These are phyloP conservation scores for Starmera caribaea DNA, from an alignment of 805 yeast genomes.

Conservation along the genomic window DNA sequence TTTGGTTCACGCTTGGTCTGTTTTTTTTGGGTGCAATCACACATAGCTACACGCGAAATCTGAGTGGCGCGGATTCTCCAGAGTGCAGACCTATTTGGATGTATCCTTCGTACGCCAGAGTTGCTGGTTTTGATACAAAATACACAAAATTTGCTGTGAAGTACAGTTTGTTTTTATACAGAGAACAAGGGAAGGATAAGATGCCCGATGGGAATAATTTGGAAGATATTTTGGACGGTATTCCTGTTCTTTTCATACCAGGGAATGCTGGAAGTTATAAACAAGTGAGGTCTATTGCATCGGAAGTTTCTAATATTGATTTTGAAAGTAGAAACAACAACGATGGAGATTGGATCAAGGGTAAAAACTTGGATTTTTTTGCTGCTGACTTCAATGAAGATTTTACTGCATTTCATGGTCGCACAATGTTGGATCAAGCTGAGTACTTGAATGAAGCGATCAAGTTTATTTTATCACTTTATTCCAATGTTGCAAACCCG, in stretches of 20 bases:
- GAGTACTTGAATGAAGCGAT: constrained; percentile 88
- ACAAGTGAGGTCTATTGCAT: constrained; percentile 88
- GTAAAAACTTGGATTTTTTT: constrained; percentile 66
- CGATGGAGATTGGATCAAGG: constrained; percentile 17
- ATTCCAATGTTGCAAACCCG: constrained; percentile 26
- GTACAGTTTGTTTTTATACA: constrained; percentile 74
- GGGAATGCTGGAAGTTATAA: constrained; percentile 95
- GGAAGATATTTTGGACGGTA: constrained; percentile 41
- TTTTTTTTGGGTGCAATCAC: not conserved
- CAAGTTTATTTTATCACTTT: constrained; percentile 60
- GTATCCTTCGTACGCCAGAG: constrained; percentile 77
- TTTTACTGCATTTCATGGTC: constrained; percentile 91
- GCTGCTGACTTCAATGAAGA: constrained; percentile 94
- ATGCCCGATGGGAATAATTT: constrained; percentile 35
- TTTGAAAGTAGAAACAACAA: constrained; percentile 22
- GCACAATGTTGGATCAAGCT: constrained; percentile 88
- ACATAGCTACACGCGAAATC: not conserved
- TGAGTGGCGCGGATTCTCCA: constrained; percentile 37
- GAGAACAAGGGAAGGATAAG: constrained; percentile 69
- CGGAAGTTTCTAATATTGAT: constrained; percentile 56
- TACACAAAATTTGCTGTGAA: constrained; percentile 68
- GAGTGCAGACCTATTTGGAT: constrained; percentile 64
- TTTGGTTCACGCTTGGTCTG: constrained; percentile 1
- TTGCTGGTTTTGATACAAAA: constrained; percentile 60
- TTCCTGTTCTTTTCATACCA: constrained; percentile 89